A percentile compares a stretch with the other conserved stretches of the same genome.
Evolutionary conservation across 164 flowering plant species (phyloP).

Genomic region (Dillenia turbinata): DNA sequence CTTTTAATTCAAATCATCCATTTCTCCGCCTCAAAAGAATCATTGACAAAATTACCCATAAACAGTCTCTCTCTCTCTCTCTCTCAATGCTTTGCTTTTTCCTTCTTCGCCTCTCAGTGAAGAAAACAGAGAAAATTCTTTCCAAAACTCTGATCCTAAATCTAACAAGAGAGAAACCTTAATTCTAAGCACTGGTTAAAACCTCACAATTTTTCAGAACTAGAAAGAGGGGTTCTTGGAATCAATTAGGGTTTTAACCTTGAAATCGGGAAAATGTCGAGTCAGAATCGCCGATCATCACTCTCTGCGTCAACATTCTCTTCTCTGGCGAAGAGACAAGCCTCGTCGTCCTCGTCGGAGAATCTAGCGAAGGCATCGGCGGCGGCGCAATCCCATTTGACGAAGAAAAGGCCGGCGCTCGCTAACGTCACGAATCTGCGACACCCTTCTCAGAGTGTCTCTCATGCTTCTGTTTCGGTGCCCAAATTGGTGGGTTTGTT

Average conservation of each 20-base stretch:
- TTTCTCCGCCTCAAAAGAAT: conserved; percentile 25
- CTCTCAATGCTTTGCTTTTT: conserved; percentile 1
- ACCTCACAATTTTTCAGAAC: neutral
- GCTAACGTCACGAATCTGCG: conserved; percentile 41
- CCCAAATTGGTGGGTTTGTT: conserved; percentile 29
- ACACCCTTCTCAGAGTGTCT: conserved; percentile 11
- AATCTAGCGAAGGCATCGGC: conserved; percentile 21
- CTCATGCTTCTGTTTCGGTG: conserved; percentile 15
- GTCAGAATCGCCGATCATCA: conserved; percentile 34
- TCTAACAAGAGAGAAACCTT: too few relatives aligned
- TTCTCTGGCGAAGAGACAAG: conserved; percentile 30
- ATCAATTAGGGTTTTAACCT: neutral
- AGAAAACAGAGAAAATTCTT: too few relatives aligned
- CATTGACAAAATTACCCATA: neutral
- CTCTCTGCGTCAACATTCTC: conserved; percentile 27
- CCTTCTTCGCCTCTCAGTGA: too few relatives aligned
- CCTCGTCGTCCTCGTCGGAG: conserved; percentile 21
- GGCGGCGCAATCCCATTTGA: neutral
- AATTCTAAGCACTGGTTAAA: too few relatives aligned
- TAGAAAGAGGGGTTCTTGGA: conserved; percentile 2
- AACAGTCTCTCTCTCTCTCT: neutral
- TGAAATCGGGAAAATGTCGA: conserved; percentile 18
- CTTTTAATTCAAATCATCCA: conserved; percentile 24
- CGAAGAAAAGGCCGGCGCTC: conserved; percentile 34
- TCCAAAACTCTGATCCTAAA: too few relatives aligned